Percentiles rank a stretch among this genome's conserved stretches.
Evolutionary conservation across 2,329 filamentous ascomycete genomes (phyloP).

Genomic region (Fusarium nurragi): DNA sequence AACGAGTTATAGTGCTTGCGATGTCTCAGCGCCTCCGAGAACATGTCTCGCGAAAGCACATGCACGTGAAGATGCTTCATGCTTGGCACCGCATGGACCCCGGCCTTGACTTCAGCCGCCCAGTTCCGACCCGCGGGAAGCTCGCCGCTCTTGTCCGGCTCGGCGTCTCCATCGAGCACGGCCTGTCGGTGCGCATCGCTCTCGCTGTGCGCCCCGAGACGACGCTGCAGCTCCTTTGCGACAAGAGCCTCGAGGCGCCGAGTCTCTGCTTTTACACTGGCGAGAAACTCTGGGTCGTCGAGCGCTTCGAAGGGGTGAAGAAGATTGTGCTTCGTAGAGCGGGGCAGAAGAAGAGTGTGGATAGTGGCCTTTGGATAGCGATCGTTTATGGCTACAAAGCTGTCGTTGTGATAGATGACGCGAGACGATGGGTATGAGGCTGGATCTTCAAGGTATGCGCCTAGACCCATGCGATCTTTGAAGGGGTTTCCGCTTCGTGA

Average conservation of each 20-base stretch:
- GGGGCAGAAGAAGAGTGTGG: slow-evolving; percentile 88
- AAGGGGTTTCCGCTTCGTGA: slow-evolving; percentile 48
- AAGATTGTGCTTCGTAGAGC: slow-evolving; percentile 66
- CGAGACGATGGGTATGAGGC: slow-evolving; percentile 66
- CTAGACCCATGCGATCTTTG: slow-evolving; percentile 68
- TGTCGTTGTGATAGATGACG: slow-evolving; percentile 72
- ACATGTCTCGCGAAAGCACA: slow-evolving; percentile 82
- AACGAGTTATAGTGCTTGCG: slow-evolving; percentile 95
- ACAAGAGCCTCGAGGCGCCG: slow-evolving; percentile 70
- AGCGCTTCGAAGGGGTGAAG: slow-evolving; percentile 83
- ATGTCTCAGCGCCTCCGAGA: slow-evolving; percentile 76
- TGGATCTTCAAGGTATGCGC: slow-evolving; percentile 72
- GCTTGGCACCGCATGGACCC: slow-evolving; percentile 86
- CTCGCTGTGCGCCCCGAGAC: slow-evolving; percentile 70
- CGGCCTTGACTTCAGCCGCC: slow-evolving; percentile 75
- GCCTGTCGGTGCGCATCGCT: slow-evolving; percentile 71
- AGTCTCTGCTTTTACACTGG: slow-evolving; percentile 68
- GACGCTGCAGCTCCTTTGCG: slow-evolving; percentile 77
- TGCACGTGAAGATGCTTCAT: slow-evolving; percentile 96
- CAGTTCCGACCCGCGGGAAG: slow-evolving; percentile 82
- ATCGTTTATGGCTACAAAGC: slow-evolving; percentile 83
- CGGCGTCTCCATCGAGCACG: slow-evolving; percentile 69
- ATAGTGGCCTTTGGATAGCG: slow-evolving; percentile 85
- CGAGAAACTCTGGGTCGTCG: slow-evolving; percentile 74
- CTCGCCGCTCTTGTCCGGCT: slow-evolving; percentile 41